These are phyloP conservation scores for Leccinum huronense DNA, from an alignment of 1,284 basidiomycete genomes.

Conservation along the genomic window DNA sequence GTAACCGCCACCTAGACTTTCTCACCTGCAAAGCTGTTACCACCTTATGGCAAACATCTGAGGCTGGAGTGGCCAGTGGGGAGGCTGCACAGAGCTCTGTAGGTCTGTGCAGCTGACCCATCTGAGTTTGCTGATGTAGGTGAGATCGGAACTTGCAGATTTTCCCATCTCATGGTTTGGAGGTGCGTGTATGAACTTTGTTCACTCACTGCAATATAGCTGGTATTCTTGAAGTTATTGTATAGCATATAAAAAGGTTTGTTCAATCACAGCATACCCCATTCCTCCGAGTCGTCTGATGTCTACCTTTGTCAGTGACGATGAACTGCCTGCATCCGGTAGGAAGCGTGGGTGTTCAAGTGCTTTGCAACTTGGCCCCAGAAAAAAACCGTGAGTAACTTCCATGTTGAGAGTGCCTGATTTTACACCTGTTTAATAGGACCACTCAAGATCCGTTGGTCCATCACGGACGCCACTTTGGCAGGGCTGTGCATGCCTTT, in stretches of 20 bases:
- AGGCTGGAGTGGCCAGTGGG: no score
- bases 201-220: background rate
- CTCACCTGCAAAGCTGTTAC: background rate
- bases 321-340: background rate
- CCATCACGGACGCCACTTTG: background rate
- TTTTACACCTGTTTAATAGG: no score
- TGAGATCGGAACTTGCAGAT: background rate
- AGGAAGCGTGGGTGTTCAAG: background rate
- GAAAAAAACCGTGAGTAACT: background rate
- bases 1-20: no score
- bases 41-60: no score
- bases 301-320: background rate
- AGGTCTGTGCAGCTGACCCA: no score
- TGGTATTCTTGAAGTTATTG: background rate
- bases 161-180: background rate
- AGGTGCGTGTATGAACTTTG: background rate
- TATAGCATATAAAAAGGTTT: background rate
- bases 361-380: background rate
- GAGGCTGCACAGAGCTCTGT: no score
- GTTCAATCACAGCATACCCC: background rate
- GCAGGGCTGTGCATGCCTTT: background rate
- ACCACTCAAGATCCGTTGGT: background rate
- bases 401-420: background rate
- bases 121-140: no score
- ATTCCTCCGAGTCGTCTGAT: background rate